A percentile compares a stretch with the other conserved stretches of the same genome.
These are phyloP conservation scores for Starmera quercuum DNA, from an alignment of 805 yeast species.

Conservation along the genomic window DNA sequence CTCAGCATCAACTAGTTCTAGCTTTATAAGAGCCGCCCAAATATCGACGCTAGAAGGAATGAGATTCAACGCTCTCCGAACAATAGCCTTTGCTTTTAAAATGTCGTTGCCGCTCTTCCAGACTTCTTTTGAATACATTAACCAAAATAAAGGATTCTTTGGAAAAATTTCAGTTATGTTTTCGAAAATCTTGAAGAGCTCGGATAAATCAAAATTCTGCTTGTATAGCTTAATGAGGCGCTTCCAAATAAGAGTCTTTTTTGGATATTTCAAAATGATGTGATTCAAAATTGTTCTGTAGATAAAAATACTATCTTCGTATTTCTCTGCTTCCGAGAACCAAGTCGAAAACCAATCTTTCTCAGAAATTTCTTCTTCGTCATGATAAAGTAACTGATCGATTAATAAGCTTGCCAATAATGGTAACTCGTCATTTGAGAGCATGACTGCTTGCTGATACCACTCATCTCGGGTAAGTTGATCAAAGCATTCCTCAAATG, in stretches of 20 bases:
- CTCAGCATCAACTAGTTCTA: constrained; percentile 41
- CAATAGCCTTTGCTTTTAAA: constrained; percentile 43
- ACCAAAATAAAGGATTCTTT: constrained; percentile 39
- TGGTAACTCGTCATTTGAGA: constrained; percentile 40
- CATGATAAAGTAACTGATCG: constrained; percentile 27
- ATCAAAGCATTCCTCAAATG: constrained; percentile 32
- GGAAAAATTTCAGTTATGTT: constrained; percentile 46
- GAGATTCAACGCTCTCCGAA: constrained; percentile 37
- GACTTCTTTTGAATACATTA: constrained; percentile 68
- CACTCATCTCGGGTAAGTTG: constrained; percentile 36
- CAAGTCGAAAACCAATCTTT: constrained; percentile 9
- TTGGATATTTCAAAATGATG: constrained; percentile 40
- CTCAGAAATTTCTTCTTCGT: constrained; percentile 17
- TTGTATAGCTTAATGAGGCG: constrained; percentile 32
- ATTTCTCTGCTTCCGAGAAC: constrained; percentile 16
- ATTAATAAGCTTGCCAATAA: constrained; percentile 50
- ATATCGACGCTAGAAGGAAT: constrained; percentile 44
- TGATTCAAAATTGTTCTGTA: constrained; percentile 37
- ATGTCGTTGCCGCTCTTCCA: constrained; percentile 44
- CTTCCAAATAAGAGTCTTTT: constrained; percentile 40
- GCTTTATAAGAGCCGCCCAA: constrained; percentile 67
- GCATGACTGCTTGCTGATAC: constrained; percentile 45
- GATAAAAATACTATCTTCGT: constrained; percentile 12
- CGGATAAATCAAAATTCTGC: constrained; percentile 16
- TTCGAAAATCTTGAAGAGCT: constrained; percentile 41